Base-by-base conservation (phyloP, 768 basidiomycete genomes). In the Podaxis mareebaensis region DNA sequence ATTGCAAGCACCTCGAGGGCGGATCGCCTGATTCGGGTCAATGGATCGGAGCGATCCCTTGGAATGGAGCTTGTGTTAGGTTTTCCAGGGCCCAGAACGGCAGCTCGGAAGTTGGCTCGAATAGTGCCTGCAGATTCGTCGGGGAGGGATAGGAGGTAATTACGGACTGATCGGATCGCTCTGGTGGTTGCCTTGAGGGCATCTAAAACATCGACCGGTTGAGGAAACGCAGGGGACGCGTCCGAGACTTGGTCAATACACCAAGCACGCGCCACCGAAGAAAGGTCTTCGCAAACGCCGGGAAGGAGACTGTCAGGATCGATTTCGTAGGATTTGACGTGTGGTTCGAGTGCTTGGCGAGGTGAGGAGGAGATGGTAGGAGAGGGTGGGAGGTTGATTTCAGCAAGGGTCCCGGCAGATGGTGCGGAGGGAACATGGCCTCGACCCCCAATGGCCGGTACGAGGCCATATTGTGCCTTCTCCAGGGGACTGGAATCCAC, bases 1-100 rank as follows among this genome's bases (percentile, higher is more conserved):
- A 86, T 80, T 4, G 89, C 82, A 33, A 99, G 84, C 0, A 97
- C 91, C 64, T 95, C 95, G 58, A 98, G 75, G 1, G 94, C 93
- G 0, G 88, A 83, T 56, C 84, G 85, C 24, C 96, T 83, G 58
- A 98, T 87, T 53, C 85, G 77, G 1, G 83, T 81, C 17, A 93
- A 76, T 1, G 90, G 87, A 69, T 93, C 88, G 6, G 79, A 74
- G 3, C 77, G 76, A 7, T 66, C 61, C 68, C 52, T 40, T 54
- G 67, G 54, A 64, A 65, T 33, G 64, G 51, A 28, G 63, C 53
- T 17, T 73, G 22, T 68, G 57, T 72, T 78, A 71, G 78, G 49
- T n/a, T 78, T 66, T 75, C 77, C 65, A 53, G 74, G 76, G 12
- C 70, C 75, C 28, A 80, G 79, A 56, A 74, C 78, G 24, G 78